phyloP scores from a whole-genome alignment of 176 grass and related monocot genomes.

The Oryza australiensis region DNA sequence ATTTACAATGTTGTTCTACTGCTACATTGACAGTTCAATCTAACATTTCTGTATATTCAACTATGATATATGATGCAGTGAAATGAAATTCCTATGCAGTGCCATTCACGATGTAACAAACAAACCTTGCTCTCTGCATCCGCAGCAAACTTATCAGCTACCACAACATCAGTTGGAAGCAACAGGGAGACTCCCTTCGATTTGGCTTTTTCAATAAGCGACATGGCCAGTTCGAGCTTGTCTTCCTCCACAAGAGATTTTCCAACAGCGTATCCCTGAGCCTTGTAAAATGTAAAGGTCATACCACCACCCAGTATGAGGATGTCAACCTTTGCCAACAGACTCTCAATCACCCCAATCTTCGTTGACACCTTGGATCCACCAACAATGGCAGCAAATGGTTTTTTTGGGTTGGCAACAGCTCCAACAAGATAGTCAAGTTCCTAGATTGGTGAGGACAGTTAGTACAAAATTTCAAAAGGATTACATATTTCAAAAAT shows the following conservation, averaged over 20 bases:
- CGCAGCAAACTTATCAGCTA: conserved; percentile 76
- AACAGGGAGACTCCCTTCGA: conserved; percentile 67
- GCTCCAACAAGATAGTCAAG: conserved; percentile 88
- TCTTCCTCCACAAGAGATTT: conserved; percentile 89
- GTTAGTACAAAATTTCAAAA: conserved; percentile 7
- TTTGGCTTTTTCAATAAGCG: conserved; percentile 66
- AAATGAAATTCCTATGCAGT: background rate
- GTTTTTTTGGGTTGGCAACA: conserved; percentile 74
- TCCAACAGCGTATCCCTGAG: conserved; percentile 65
- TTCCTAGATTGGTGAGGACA: conserved; percentile 44
- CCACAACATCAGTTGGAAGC: conserved; percentile 73
- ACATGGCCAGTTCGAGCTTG: conserved; percentile 72
- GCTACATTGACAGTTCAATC: background rate
- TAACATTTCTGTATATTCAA: background rate
- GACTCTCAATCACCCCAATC: conserved; percentile 83
- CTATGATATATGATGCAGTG: background rate
- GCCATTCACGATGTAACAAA: background rate
- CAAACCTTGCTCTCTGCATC: conserved; percentile 84
- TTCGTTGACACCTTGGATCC: conserved; percentile 85
- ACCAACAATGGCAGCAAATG: conserved; percentile 84
- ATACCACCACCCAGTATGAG: conserved; percentile 88
- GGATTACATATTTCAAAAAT: background rate
- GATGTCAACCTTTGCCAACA: conserved; percentile 74
- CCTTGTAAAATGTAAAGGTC: conserved; percentile 91
- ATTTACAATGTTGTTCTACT: background rate